Evolutionary conservation across 176 grass and related monocot genomes (phyloP), one percentile per base, ranked within the genome.

Genomic region (Aechmea fasciata): DNA sequence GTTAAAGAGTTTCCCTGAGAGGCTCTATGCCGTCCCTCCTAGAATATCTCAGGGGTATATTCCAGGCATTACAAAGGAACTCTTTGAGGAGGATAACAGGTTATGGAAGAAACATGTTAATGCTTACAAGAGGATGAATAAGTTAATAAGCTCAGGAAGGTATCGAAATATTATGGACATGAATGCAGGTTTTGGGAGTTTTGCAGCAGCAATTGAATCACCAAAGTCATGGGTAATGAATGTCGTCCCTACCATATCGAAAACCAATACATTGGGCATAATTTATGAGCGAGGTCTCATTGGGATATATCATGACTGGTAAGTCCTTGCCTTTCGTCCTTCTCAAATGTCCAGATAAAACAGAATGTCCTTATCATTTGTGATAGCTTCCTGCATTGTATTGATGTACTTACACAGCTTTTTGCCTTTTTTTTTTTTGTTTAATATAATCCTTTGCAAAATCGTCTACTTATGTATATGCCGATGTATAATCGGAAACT

Each of bases 281-380:
- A 86, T 96, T 49, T 96, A 96, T 52, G 91, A 96, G 73, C 82
- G 88, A 79, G 91, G 91, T 64, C 85, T 96, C 47, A 82, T 96
- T 69, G 91, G 87, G 71, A 88, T 84, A 73, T 91, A 96, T 84
- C 91, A 96, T 86, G 91, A 91, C 81, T 96, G 88, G 91, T 96
- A 65, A 75, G 82, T 73, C 66, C 64, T 49, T 49, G 66, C 33
- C 15, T 41, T 49, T n/a, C 49, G 14, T 14, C 13, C 33, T 41
- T 41, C 33, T 41, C 33, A 7, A 6, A 7, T 41, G 33, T 41
- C 33, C 33, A 41, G 33, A 41, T 41, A 41, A 41, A 41, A 5
- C 33, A 41, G 33, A 41, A 41, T 41, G 33, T 41, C 33, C 33
- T 41, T 41, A 41, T 41, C 3, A 6, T 6, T 41, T 41, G 33